A percentile compares a stretch with the other conserved stretches of the same genome.
Evolutionary conservation across 371 early-diverging fungal genomes (phyloP).

Genomic region (Conidiobolus coronatus): DNA sequence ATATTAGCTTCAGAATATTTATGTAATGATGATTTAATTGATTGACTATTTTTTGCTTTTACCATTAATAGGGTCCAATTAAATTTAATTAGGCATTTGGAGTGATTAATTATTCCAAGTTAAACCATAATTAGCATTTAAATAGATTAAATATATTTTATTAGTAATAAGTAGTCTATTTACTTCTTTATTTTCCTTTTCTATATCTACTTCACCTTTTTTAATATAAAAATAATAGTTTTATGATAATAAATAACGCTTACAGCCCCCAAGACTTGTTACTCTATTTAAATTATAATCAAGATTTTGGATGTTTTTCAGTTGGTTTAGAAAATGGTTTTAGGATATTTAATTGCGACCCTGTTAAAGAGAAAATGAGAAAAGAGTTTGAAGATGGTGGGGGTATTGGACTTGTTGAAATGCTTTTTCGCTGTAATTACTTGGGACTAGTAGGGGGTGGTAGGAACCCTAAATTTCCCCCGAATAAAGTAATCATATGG

Average conservation of each 20-base stretch:
- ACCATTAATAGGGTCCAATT: too few relatives aligned
- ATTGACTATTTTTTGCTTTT: too few relatives aligned
- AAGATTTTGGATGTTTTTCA: slow-evolving; percentile 76
- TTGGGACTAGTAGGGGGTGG: slow-evolving; percentile 93
- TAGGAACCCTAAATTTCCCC: slow-evolving; percentile 58
- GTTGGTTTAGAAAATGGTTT: slow-evolving; percentile 79
- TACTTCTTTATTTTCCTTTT: too few relatives aligned
- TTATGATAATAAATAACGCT: not conserved
- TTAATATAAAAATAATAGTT: too few relatives aligned
- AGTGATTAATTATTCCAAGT: too few relatives aligned
- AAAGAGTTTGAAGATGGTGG: slow-evolving; percentile 51
- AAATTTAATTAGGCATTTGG: too few relatives aligned
- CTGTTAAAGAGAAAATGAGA: slow-evolving; percentile 57
- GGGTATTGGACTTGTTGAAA: slow-evolving; percentile 77
- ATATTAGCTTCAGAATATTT: too few relatives aligned
- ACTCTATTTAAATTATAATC: slow-evolving; percentile 40
- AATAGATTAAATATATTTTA: too few relatives aligned
- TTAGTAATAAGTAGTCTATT: too few relatives aligned
- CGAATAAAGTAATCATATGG: slow-evolving; percentile 78
- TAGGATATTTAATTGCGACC: slow-evolving; percentile 84
- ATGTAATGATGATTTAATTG: too few relatives aligned
- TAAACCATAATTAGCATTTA: too few relatives aligned
- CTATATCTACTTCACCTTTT: too few relatives aligned
- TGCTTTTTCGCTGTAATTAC: slow-evolving; percentile 84
- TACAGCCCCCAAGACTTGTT: slow-evolving; percentile 6